A percentile compares a stretch with the other conserved stretches of the same genome.
phyloP scores from a whole-genome alignment of 805 yeast species.

The Spathaspora gorwiae region DNA sequence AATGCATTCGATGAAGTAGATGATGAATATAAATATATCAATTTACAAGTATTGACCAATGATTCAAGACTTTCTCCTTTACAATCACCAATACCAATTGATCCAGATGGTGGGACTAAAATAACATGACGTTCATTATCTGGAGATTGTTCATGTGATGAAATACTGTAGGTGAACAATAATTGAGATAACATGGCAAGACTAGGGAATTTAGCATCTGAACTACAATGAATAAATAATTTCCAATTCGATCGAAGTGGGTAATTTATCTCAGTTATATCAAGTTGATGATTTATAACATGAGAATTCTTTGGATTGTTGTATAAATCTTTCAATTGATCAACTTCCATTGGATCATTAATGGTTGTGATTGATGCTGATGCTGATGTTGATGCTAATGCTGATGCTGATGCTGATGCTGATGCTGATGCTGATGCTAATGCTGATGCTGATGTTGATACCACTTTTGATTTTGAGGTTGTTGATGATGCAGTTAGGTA shows the following conservation, averaged over 20 bases:
- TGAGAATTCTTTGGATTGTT: conserved; percentile 40
- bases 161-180: conserved; percentile 27
- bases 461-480: background rate
- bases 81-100: conserved; percentile 70
- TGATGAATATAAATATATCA: conserved; percentile 44
- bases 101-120: conserved; percentile 83
- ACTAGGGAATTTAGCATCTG: conserved; percentile 52
- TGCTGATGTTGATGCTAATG: no score
- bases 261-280: background rate
- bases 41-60: conserved; percentile 65
- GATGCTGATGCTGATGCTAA: background rate
- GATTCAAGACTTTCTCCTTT: conserved; percentile 57
- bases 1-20: conserved; percentile 25
- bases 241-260: conserved; percentile 54
- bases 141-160: conserved; percentile 16
- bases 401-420: background rate
- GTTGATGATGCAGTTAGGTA: conserved; percentile 29
- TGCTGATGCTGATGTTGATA: background rate
- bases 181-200: conserved; percentile 32
- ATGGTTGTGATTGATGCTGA: no score
- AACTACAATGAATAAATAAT: conserved; percentile 54
- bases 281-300: background rate
- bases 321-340: conserved; percentile 22
- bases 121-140: conserved; percentile 24
- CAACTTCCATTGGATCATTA: background rate